Conservation (phyloP, 768 basidiomycete genomes). For the Tylopilus plumbeoviolaceoides region DNA sequence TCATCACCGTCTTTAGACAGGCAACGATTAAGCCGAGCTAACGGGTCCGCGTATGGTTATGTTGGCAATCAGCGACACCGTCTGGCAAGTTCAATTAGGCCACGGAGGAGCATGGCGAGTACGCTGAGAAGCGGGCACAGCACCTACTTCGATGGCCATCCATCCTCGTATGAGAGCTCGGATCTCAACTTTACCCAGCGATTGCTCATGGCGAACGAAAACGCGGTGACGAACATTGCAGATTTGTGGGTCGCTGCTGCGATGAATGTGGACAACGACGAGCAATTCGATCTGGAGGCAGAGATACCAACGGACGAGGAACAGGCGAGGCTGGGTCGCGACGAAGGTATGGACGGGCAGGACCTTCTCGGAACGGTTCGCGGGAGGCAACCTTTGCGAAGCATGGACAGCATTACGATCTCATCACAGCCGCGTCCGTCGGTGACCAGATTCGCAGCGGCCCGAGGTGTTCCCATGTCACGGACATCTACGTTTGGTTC, state of each 20-base stretch:
- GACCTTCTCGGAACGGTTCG: slow-evolving; percentile 22
- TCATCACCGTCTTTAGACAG: slow-evolving; percentile 39
- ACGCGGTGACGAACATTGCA: slow-evolving; percentile 89
- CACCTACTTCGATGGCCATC: slow-evolving; percentile 40
- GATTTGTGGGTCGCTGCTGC: slow-evolving; percentile 98
- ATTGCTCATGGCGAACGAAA: slow-evolving; percentile 88
- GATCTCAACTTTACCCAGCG: slow-evolving; percentile 87
- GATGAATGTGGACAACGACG: slow-evolving; percentile 90
- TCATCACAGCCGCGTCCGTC: slow-evolving; percentile 24
- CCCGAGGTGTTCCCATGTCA: slow-evolving; percentile 27
- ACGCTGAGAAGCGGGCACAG: slow-evolving; percentile 49
- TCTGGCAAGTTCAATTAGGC: slow-evolving; percentile 45
- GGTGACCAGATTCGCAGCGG: slow-evolving; percentile 25
- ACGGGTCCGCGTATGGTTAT: slow-evolving; percentile 83
- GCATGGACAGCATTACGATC: slow-evolving; percentile 14
- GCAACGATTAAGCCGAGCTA: slow-evolving; percentile 50
- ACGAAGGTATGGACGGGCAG: slow-evolving; percentile 37
- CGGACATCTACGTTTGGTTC: slow-evolving; percentile 29
- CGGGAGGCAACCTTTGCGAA: slow-evolving; percentile 17
- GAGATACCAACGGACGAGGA: slow-evolving; percentile 23
- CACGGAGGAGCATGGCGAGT: slow-evolving; percentile 52
- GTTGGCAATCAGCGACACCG: slow-evolving; percentile 50
- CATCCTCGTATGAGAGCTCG: slow-evolving; percentile 38
- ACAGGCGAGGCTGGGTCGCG: slow-evolving; percentile 37
- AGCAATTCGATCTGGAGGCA: slow-evolving; percentile 55